Evolutionary conservation across 2,329 filamentous ascomycete species (phyloP), one percentile per base, ranked within the genome.

Genomic region (Aureobasidium sp.): DNA sequence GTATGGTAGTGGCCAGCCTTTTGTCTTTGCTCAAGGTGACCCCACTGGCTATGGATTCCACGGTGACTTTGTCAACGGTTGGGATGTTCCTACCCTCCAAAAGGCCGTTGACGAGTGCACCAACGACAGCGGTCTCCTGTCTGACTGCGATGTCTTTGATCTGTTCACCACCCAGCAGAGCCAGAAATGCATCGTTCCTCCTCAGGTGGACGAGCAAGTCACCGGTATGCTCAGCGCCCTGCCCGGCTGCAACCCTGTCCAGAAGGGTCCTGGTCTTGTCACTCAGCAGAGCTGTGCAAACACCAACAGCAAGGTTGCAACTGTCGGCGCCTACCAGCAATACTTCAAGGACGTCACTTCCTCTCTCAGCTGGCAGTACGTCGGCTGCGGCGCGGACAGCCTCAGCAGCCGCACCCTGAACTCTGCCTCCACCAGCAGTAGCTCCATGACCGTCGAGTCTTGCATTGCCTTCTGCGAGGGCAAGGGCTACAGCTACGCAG

Each of bases 21-120:
- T 75, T 58, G 67, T 75, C 38, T 76, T 74, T 58, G 66, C 73
- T 1, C 71, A 70, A 54, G 72, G 74, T 25, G 75, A 78, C 55
- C 66, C 69, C 4, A 77, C 73, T 4, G 76, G 77, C 6, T 78
- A 73, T 57, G 75, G 75, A 1, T 74, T 77, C 59, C 78, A 80
- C 56, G 78, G 73, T 16, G 77, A 79, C 53, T 79, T 79, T 57
- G 65, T 74, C 56, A 76, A 76, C 49, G 75, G 75, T 17, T 76
- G 73, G 70, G 67, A 76, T 50, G 60, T 64, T 49, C 60, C 59
- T 12, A 66, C 71, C 19, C 66, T 76, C 21, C 61, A 65, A 24
- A 54, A 65, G 17, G 74, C 72, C 0, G 62, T 72, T 19, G 59
- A 65, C 24, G 58, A 64, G 27, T 68, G 67, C 57, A 62, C 60